Evolutionary conservation across 2,329 filamentous ascomycete genomes (phyloP).

Genomic region (Fusarium scirpi): DNA sequence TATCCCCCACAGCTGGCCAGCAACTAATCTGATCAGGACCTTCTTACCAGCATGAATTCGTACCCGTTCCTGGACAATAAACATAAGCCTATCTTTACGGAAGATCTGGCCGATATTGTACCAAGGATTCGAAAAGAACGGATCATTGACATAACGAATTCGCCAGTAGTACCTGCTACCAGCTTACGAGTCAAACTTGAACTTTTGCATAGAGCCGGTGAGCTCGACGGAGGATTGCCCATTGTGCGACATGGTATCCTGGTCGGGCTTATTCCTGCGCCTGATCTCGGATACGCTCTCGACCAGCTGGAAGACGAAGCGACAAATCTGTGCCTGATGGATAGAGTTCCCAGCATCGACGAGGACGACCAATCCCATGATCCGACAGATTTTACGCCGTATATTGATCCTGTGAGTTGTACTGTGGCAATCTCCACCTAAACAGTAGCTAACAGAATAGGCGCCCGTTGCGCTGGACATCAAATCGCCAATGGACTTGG

Average conservation of each 20-base stretch:
- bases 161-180: slow-evolving; percentile 80
- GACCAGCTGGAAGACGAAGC: slow-evolving; percentile 85
- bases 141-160: slow-evolving; percentile 88
- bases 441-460: slow-evolving; percentile 53
- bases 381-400: slow-evolving; percentile 87
- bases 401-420: slow-evolving; percentile 82
- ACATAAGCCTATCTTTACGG: slow-evolving; percentile 89
- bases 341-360: slow-evolving; percentile 70
- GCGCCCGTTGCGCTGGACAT: slow-evolving; percentile 91
- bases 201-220: slow-evolving; percentile 83
- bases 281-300: slow-evolving; percentile 92
- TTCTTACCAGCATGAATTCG: slow-evolving; percentile 95
- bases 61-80: slow-evolving; percentile 99
- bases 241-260: slow-evolving; percentile 83
- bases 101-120: slow-evolving; percentile 88
- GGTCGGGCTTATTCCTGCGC: slow-evolving; percentile 91
- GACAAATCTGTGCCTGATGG: slow-evolving; percentile 84
- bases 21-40: slow-evolving; percentile 67
- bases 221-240: slow-evolving; percentile 91
- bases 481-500: slow-evolving; percentile 89
- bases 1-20: background rate
- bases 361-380: slow-evolving; percentile 74
- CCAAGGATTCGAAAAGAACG: slow-evolving; percentile 79
- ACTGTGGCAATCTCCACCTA: background rate
- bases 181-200: slow-evolving; percentile 85